phyloP scores from a whole-genome alignment of 805 yeast genomes.

The Grigorovia jiainica region DNA sequence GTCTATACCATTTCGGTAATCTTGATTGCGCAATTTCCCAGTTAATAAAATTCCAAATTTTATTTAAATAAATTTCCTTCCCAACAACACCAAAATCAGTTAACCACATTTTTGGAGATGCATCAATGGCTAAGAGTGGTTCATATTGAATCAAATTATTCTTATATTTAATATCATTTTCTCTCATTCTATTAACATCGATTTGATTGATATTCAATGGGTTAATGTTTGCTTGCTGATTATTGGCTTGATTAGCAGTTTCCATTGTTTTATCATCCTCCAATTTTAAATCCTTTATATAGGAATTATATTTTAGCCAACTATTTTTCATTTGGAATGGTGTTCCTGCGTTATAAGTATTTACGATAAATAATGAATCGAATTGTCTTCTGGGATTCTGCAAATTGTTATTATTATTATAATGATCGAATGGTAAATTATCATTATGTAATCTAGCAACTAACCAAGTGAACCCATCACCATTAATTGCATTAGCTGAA shows the following conservation, averaged over 20 bases:
- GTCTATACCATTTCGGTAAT: conserved; percentile 18
- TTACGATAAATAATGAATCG: conserved; percentile 53
- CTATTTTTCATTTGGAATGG: conserved; percentile 56
- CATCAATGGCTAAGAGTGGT: conserved; percentile 65
- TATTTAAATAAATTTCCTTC: conserved; percentile 51
- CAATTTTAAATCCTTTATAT: background rate
- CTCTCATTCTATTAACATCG: background rate
- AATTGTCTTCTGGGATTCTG: conserved; percentile 16
- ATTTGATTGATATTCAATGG: background rate
- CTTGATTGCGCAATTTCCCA: conserved; percentile 58
- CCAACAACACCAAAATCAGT: conserved; percentile 75
- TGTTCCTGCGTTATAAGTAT: conserved; percentile 85
- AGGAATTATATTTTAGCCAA: background rate
- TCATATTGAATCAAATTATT: conserved; percentile 21
- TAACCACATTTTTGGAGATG: conserved; percentile 59
- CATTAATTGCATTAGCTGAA: conserved; percentile 64
- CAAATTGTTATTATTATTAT: too few relatives aligned
- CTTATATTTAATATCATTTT: background rate
- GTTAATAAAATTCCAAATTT: conserved; percentile 60
- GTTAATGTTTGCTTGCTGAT: background rate
- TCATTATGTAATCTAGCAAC: conserved; percentile 41
- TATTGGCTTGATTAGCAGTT: too few relatives aligned
- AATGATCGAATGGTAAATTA: conserved; percentile 1
- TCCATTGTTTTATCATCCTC: too few relatives aligned
- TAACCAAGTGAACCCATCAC: conserved; percentile 89